phyloP scores from a whole-genome alignment of 257 asterid species.

The Petunia axillaris region DNA sequence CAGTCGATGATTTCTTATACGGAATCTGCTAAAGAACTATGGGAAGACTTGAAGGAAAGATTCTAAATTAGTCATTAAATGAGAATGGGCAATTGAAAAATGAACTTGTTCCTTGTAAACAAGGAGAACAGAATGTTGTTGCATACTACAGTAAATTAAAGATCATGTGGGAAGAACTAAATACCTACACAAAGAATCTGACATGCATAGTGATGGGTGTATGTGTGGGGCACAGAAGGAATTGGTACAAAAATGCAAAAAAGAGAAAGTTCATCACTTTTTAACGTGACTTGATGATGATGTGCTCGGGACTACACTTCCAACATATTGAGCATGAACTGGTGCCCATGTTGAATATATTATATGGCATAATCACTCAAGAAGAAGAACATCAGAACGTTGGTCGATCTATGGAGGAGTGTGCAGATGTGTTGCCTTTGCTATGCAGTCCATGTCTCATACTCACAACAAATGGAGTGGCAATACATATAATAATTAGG shows the following conservation, averaged over 20 bases:
- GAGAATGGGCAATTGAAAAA: neutral
- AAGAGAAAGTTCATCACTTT: neutral
- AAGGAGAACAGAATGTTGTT: neutral
- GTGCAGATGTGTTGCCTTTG: neutral
- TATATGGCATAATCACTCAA: neutral
- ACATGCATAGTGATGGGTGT: neutral
- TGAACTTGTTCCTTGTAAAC: neutral
- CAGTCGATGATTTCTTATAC: no score
- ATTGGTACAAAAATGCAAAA: neutral
- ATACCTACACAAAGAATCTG: neutral
- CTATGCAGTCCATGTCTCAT: neutral
- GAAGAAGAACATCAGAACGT: neutral
- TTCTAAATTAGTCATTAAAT: neutral
- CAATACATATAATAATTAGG: no score
- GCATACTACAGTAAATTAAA: slow-evolving; percentile 3
- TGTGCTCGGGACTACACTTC: neutral
- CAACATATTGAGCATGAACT: neutral
- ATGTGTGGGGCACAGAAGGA: neutral
- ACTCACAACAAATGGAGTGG: neutral
- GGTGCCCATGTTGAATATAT: neutral
- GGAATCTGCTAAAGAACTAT: neutral
- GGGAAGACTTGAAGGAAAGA: neutral
- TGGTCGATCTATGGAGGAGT: neutral
- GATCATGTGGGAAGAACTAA: neutral
- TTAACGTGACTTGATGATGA: neutral